A percentile compares a stretch with the other conserved stretches of the same genome.
These are phyloP conservation scores for Phyllosticta capitalensis DNA, from an alignment of 2,329 filamentous ascomycete species.

Conservation along the genomic window DNA sequence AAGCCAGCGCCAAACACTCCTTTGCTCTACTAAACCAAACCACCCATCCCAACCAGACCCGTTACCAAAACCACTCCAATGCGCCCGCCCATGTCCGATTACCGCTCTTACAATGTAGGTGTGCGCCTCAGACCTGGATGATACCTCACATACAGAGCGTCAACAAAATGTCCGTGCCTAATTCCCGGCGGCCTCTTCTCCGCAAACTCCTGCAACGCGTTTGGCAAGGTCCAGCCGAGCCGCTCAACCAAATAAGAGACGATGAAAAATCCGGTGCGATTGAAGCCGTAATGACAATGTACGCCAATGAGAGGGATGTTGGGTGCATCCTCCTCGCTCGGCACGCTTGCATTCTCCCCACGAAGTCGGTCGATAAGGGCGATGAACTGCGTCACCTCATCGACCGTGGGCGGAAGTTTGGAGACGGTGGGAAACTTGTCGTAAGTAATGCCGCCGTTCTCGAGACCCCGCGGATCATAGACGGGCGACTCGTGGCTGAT, in stretches of 20 bases:
- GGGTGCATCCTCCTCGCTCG: slow-evolving; percentile 29
- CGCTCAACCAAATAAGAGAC: slow-evolving; percentile 84
- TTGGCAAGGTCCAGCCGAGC: slow-evolving; percentile 59
- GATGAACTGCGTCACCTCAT: slow-evolving; percentile 53
- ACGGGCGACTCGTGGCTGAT: slow-evolving; percentile 87
- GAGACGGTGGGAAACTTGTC: slow-evolving; percentile 88
- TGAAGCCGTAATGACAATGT: slow-evolving; percentile 95
- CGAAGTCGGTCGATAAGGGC: slow-evolving; percentile 43
- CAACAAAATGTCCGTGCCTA: slow-evolving; percentile 79
- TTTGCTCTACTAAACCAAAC: background rate
- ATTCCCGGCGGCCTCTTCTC: slow-evolving; percentile 69
- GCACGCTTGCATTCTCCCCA: slow-evolving; percentile 11
- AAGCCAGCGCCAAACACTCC: background rate
- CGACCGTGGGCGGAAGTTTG: slow-evolving; percentile 67
- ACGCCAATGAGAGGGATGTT: slow-evolving; percentile 54
- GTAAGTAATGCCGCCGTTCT: slow-evolving; percentile 37
- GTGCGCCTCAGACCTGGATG: slow-evolving; percentile 11
- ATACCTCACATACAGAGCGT: slow-evolving; percentile 74
- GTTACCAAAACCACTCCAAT: background rate
- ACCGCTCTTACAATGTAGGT: slow-evolving; percentile 13
- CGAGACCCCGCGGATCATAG: slow-evolving; percentile 59
- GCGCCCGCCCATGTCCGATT: background rate
- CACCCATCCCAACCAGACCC: background rate
- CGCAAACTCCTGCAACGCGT: slow-evolving; percentile 72
- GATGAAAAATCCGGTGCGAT: slow-evolving; percentile 85